Conservation (phyloP, 768 basidiomycete species). For the Kwoniella botswanensis region DNA sequence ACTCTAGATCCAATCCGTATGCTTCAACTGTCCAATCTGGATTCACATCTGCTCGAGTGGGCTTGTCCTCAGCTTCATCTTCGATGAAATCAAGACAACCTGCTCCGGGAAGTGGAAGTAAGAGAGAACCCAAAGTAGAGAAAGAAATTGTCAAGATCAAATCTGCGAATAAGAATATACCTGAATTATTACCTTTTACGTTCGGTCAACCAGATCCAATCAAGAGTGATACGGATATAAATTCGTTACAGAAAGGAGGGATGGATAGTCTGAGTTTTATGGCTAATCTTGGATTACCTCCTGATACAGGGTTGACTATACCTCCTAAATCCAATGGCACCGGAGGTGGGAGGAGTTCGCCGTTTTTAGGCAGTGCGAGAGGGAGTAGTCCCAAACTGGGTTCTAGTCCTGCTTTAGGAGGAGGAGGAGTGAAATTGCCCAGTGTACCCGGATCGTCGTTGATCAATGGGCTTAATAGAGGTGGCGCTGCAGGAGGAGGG, state of each 20-base stretch:
- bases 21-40: conserved; percentile 23
- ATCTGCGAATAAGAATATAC: conserved; percentile 36
- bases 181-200: conserved; percentile 41
- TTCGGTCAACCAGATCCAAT: conserved; percentile 33
- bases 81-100: conserved; percentile 13
- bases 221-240: conserved; percentile 29
- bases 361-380: conserved; percentile 1
- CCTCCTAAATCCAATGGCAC: background rate
- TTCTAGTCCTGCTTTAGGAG: conserved; percentile 7
- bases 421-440: conserved; percentile 10
- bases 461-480: background rate
- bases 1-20: conserved; percentile 12
- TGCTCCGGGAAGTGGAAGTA: conserved; percentile 10
- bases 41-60: conserved; percentile 40
- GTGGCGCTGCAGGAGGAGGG: conserved; percentile 3
- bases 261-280: conserved; percentile 43
- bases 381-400: conserved; percentile 18
- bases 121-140: conserved; percentile 10
- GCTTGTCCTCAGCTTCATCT: conserved; percentile 7
- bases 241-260: conserved; percentile 39
- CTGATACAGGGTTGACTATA: conserved; percentile 8
- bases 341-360: conserved; percentile 1
- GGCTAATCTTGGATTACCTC: conserved; percentile 52
- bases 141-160: conserved; percentile 28
- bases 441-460: conserved; percentile 15